These are phyloP conservation scores for Blastobotrys arbuscula DNA, from an alignment of 1,139 yeast species.

Conservation along the genomic window DNA sequence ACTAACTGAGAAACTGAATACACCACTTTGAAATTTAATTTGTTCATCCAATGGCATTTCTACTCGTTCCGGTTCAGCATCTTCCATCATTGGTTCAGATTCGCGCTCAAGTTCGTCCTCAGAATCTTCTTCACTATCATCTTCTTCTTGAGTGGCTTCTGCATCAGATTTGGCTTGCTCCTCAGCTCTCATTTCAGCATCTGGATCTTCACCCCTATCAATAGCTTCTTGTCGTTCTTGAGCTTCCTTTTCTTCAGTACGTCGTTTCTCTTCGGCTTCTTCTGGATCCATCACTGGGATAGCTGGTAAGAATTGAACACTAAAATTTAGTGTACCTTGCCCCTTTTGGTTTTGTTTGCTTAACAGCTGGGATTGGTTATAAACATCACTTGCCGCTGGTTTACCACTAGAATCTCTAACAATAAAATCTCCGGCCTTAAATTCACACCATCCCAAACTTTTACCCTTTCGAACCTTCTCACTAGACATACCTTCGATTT, in stretches of 20 bases:
- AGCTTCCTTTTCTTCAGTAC: constrained; percentile 26
- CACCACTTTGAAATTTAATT: constrained; percentile 63
- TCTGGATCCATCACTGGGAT: constrained; percentile 71
- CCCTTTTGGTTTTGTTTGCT: constrained; percentile 66
- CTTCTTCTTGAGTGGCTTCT: constrained; percentile 13
- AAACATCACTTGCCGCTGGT: constrained; percentile 55
- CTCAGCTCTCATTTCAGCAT: constrained; percentile 28
- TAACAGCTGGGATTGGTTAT: constrained; percentile 54
- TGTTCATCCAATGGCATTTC: constrained; percentile 57
- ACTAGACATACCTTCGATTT: constrained; percentile 88
- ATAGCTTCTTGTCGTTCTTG: constrained; percentile 32
- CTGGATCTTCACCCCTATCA: constrained; percentile 26
- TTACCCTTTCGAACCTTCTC: constrained; percentile 74
- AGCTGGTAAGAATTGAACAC: constrained; percentile 75
- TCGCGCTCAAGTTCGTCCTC: constrained; percentile 30
- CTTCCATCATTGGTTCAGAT: constrained; percentile 24
- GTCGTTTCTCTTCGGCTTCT: constrained; percentile 56
- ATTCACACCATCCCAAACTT: constrained; percentile 74
- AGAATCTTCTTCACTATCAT: constrained; percentile 26
- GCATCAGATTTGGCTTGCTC: constrained; percentile 22
- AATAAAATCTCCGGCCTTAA: constrained; percentile 62
- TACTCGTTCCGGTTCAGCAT: constrained; percentile 41
- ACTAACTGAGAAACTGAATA: constrained; percentile 60
- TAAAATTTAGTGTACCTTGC: constrained; percentile 71
- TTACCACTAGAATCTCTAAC: constrained; percentile 55